Conservation (phyloP, 139 green algal genomes). For the Coelastrella sp. region DNA sequence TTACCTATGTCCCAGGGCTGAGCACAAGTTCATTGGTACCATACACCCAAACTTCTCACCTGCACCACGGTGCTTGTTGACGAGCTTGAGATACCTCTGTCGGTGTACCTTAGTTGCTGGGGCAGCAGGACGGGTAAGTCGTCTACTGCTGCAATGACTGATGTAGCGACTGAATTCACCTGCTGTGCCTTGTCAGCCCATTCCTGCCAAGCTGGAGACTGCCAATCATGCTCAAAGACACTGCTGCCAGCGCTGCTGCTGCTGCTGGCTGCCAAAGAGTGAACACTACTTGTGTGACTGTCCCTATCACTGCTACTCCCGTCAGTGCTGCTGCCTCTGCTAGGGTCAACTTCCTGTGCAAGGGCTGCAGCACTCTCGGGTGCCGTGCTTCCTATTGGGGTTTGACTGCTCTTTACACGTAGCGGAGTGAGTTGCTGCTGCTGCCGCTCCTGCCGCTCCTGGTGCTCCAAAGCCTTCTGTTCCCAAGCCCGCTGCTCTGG, state of each 20-base stretch:
- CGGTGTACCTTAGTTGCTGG: background rate
- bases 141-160: slow-evolving; percentile 4
- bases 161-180: background rate
- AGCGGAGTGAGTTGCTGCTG: background rate
- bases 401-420: background rate
- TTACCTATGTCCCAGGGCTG: background rate
- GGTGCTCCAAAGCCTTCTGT: background rate
- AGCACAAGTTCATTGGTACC: background rate
- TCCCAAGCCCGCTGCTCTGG: slow-evolving; percentile 3
- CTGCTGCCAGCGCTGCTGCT: slow-evolving; percentile 19
- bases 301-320: background rate
- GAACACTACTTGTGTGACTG: slow-evolving; percentile 6
- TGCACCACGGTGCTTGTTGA: slow-evolving; percentile 9
- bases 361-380: background rate
- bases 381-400: background rate
- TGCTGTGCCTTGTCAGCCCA: background rate
- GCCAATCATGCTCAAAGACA: background rate
- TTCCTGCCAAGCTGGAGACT: too few species aligned
- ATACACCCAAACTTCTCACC: background rate
- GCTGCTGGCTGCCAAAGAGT: background rate
- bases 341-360: slow-evolving; percentile 1
- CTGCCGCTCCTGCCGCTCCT: slow-evolving; percentile 10
- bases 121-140: background rate
- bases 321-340: background rate
- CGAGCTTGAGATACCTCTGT: background rate